A percentile compares a stretch with the other conserved stretches of the same genome.
These are phyloP conservation scores for Neurospora crassa DNA, from an alignment of 2,329 filamentous ascomycete genomes.

Conservation along the genomic window DNA sequence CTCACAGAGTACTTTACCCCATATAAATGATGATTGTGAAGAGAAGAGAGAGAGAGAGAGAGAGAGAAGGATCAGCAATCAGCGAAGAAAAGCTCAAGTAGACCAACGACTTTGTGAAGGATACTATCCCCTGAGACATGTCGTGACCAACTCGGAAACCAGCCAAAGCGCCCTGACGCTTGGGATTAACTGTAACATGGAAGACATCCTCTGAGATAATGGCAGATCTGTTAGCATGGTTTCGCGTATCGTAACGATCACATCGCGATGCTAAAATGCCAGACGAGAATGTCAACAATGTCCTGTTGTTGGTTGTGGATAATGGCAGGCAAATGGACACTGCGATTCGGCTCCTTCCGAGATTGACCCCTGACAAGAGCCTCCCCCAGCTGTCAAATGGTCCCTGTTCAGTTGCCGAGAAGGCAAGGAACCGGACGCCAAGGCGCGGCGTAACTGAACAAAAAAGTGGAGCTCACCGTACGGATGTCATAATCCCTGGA, in stretches of 20 bases:
- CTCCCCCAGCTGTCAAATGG: background rate
- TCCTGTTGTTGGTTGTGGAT: background rate
- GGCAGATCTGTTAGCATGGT: background rate
- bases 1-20: background rate
- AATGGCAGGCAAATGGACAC: background rate
- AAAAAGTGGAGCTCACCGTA: too few relatives aligned
- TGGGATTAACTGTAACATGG: background rate
- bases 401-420: too few relatives aligned
- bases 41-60: background rate
- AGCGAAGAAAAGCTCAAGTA: background rate
- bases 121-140: background rate
- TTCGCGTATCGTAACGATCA: background rate
- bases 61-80: background rate
- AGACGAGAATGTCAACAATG: background rate
- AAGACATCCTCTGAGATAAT: background rate
- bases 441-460: too few relatives aligned
- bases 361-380: background rate
- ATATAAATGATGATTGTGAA: background rate
- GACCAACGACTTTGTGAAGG: background rate
- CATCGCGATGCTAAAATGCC: background rate
- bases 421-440: too few relatives aligned
- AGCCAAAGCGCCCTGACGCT: background rate
- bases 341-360: background rate
- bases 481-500: too few relatives aligned
- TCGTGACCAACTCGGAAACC: background rate